Percentiles rank a stretch among this genome's conserved stretches.
Conservation (phyloP, 208 protist species). For the Endotrypanum monterogeii region DNA sequence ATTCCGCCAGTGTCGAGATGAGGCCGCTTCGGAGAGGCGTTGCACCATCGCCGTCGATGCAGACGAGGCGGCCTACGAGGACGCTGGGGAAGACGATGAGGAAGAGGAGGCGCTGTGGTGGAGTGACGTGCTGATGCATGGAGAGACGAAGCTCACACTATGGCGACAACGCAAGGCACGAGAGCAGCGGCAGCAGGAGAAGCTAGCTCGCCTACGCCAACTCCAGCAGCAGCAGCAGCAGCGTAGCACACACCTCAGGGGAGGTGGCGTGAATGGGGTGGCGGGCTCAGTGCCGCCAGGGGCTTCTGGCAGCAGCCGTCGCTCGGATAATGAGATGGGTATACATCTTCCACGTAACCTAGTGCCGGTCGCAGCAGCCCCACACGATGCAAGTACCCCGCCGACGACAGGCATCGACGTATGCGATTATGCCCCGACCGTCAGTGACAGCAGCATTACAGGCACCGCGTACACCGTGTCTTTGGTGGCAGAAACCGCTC, state of each 20-base stretch:
- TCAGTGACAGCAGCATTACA: constrained; percentile 9
- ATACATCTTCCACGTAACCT: neutral
- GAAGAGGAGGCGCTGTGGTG: constrained; percentile 59
- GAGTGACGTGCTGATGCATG: constrained; percentile 49
- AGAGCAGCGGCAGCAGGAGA: constrained; percentile 13
- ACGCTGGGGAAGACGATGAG: constrained; percentile 17
- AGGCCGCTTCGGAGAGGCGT: neutral
- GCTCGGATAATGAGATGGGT: neutral
- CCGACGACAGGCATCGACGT: neutral
- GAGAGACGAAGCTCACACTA: constrained; percentile 20
- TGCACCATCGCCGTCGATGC: neutral
- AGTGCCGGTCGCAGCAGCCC: neutral
- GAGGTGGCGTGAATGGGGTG: neutral
- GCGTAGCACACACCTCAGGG: neutral
- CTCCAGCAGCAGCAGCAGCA: constrained; percentile 3
- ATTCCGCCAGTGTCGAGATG: neutral
- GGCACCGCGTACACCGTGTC: neutral
- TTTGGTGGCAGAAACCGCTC: neutral
- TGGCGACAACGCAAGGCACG: constrained; percentile 25
- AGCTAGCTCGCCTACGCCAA: constrained; percentile 13
- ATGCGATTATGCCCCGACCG: neutral
- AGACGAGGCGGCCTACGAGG: neutral
- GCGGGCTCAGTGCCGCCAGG: neutral
- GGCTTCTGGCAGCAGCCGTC: neutral
- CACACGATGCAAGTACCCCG: neutral